Conservation (phyloP, 2,329 filamentous ascomycete species). For the Phialophora macrospora region DNA sequence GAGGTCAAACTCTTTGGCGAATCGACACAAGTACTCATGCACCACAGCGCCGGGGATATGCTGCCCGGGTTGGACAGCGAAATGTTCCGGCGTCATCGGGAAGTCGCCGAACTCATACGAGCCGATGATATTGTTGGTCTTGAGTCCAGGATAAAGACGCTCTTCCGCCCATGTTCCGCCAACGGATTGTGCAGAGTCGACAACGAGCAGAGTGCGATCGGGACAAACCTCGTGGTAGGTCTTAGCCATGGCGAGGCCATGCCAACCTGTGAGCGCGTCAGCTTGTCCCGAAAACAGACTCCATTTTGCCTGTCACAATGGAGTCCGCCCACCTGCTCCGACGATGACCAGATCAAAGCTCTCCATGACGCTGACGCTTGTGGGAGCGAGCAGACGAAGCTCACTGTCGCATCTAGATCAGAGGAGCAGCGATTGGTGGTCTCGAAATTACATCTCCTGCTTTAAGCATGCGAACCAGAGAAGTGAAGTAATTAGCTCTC, state of each 20-base stretch:
- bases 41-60: slow-evolving; percentile 65
- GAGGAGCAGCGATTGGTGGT: neutral
- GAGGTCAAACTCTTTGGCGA: slow-evolving; percentile 60
- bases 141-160: slow-evolving; percentile 69
- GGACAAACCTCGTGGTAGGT: slow-evolving; percentile 66
- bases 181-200: slow-evolving; percentile 62
- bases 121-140: slow-evolving; percentile 74
- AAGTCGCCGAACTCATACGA: slow-evolving; percentile 77
- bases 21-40: slow-evolving; percentile 63
- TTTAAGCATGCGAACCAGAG: neutral
- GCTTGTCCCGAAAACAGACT: neutral
- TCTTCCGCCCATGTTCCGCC: slow-evolving; percentile 74
- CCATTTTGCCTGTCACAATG: neutral
- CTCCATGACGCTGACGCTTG: slow-evolving; percentile 3
- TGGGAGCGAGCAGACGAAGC: neutral
- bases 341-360: slow-evolving; percentile 16
- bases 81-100: slow-evolving; percentile 65
- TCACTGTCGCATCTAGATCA: neutral
- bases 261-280: slow-evolving; percentile 50
- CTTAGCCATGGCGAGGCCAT: slow-evolving; percentile 66
- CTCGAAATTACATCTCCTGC: neutral
- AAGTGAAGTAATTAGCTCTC: neutral
- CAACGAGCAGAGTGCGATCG: slow-evolving; percentile 58
- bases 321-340: slow-evolving; percentile 13
- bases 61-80: slow-evolving; percentile 55